These are phyloP conservation scores for Xylariaceae sp. DNA, from an alignment of 2,329 filamentous ascomycete species.

Conservation along the genomic window DNA sequence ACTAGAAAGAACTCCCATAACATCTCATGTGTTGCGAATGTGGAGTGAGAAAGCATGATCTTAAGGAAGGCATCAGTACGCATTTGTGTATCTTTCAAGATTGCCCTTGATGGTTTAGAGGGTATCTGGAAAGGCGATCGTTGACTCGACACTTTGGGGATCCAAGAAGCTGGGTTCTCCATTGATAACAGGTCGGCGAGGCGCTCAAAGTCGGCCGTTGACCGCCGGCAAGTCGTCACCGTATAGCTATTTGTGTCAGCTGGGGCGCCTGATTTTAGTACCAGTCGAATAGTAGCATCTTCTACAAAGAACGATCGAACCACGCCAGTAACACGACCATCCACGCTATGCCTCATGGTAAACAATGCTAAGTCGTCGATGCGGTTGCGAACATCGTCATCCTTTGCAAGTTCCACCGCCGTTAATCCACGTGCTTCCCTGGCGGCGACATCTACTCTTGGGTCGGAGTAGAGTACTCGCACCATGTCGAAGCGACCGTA, in stretches of 20 bases:
- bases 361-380: constrained; percentile 94
- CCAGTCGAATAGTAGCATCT: constrained; percentile 89
- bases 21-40: constrained; percentile 95
- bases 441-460: constrained; percentile 82
- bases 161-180: constrained; percentile 95
- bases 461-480: constrained; percentile 82
- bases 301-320: constrained; percentile 97
- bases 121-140: constrained; percentile 92
- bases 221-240: constrained; percentile 91
- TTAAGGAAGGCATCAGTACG: constrained; percentile 87
- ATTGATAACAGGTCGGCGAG: constrained; percentile 80
- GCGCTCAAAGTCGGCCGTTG: constrained; percentile 88
- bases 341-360: constrained; percentile 71
- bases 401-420: constrained; percentile 94
- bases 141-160: constrained; percentile 77
- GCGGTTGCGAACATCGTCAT: constrained; percentile 94
- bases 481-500: constrained; percentile 96
- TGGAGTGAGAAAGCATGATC: constrained; percentile 84
- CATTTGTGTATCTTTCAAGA: constrained; percentile 86
- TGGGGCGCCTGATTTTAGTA: constrained; percentile 91
- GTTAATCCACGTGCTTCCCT: constrained; percentile 88
- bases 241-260: constrained; percentile 84
- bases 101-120: constrained; percentile 84
- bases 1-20: constrained; percentile 99
- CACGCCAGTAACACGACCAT: constrained; percentile 87